Conservation (phyloP, 2,329 filamentous ascomycete species). For the Trichoderma pleuroti region DNA sequence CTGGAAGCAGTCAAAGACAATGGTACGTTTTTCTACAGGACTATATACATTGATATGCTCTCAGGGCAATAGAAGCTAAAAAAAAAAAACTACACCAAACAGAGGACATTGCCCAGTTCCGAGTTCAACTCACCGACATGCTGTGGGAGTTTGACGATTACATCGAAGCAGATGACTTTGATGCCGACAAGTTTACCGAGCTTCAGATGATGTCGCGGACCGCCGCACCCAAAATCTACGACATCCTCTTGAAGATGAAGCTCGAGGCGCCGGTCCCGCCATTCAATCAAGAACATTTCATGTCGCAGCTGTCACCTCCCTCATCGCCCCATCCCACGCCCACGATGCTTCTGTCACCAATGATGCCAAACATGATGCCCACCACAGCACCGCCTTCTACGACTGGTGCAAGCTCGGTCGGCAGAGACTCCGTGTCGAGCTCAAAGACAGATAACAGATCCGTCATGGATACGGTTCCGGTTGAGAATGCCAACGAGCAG, state of each 20-base stretch:
- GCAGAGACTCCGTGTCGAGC: conserved; percentile 27
- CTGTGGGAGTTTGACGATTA: conserved; percentile 58
- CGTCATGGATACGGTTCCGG: conserved; percentile 19
- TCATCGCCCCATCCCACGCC: conserved; percentile 23
- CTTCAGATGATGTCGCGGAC: conserved; percentile 47
- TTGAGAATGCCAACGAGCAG: conserved; percentile 31
- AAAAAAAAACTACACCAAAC: background rate
- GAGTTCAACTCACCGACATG: conserved; percentile 46
- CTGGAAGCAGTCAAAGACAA: conserved; percentile 51
- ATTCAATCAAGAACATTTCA: conserved; percentile 28
- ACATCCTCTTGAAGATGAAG: conserved; percentile 53
- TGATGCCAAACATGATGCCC: background rate
- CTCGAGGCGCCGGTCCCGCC: conserved; percentile 38
- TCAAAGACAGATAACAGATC: conserved; percentile 21
- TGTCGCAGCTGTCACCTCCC: conserved; percentile 29
- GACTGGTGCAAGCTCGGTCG: conserved; percentile 21
- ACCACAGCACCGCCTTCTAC: conserved; percentile 8
- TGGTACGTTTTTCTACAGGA: conserved; percentile 38
- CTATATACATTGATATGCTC: background rate
- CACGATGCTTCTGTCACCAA: conserved; percentile 4
- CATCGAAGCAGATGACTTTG: conserved; percentile 47
- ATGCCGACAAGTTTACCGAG: conserved; percentile 47
- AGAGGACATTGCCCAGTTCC: conserved; percentile 50
- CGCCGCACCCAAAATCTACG: conserved; percentile 46
- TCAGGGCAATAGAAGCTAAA: background rate